Evolutionary conservation across 345 rosid species (phyloP).

Genomic region (Citrus mangshanensis): DNA sequence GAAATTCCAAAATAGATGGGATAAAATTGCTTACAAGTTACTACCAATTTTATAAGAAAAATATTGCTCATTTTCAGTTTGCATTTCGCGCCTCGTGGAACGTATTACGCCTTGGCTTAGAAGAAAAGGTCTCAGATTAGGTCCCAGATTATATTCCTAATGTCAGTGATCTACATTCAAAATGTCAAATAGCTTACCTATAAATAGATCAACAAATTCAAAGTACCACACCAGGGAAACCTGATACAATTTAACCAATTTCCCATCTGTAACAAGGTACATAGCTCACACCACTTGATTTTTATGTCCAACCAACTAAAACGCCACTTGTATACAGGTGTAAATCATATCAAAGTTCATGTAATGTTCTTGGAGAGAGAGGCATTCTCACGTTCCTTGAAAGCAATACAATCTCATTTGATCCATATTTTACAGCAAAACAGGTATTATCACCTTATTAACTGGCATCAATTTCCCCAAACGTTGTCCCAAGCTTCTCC

Average conservation of each 20-base stretch:
- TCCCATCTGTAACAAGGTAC: background rate
- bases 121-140: no score
- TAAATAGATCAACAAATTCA: background rate
- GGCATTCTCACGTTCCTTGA: background rate
- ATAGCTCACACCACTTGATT: background rate
- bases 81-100: background rate
- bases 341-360: background rate
- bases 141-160: no score
- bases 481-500: conserved; percentile 36
- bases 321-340: background rate
- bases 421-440: background rate
- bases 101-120: no score
- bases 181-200: background rate
- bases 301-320: background rate
- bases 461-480: conserved; percentile 21
- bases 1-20: no score
- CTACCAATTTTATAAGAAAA: background rate
- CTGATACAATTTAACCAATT: background rate
- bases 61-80: background rate
- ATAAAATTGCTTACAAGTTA: no score
- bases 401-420: background rate
- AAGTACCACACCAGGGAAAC: background rate
- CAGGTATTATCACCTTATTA: background rate
- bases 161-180: background rate
- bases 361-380: background rate